Evolutionary conservation across 176 grass and related monocot species (phyloP).

Genomic region (Saccharum spontaneum): DNA sequence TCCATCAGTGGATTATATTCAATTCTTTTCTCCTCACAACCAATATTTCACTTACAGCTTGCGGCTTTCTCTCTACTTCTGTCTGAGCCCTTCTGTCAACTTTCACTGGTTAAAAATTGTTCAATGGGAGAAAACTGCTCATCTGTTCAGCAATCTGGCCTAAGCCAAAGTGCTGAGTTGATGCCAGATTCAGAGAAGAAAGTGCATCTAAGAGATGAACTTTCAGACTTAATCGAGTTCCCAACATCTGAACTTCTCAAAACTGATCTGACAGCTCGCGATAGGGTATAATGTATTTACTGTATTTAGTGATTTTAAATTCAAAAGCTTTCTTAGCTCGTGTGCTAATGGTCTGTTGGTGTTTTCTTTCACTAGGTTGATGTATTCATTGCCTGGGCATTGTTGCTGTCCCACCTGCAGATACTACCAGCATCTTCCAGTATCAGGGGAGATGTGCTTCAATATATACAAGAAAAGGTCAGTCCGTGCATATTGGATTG

Average conservation of each 20-base stretch:
- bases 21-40: slow-evolving; percentile 73
- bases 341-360: slow-evolving; percentile 28
- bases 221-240: slow-evolving; percentile 66
- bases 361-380: slow-evolving; percentile 57
- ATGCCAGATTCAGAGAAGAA: slow-evolving; percentile 54
- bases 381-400: slow-evolving; percentile 72
- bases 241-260: slow-evolving; percentile 60
- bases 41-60: slow-evolving; percentile 77
- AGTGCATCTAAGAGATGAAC: slow-evolving; percentile 72
- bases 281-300: slow-evolving; percentile 54
- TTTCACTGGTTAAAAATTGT: slow-evolving; percentile 66
- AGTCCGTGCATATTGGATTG: slow-evolving; percentile 74
- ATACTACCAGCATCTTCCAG: slow-evolving; percentile 52
- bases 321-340: slow-evolving; percentile 11
- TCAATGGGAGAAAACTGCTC: slow-evolving; percentile 30
- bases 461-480: slow-evolving; percentile 81
- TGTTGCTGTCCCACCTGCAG: slow-evolving; percentile 73
- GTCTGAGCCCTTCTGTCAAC: slow-evolving; percentile 64
- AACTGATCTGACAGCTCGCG: slow-evolving; percentile 59
- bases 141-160: slow-evolving; percentile 42
- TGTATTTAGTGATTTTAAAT: slow-evolving; percentile 7
- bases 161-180: slow-evolving; percentile 26
- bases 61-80: slow-evolving; percentile 76
- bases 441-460: slow-evolving; percentile 60
- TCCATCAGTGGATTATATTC: slow-evolving; percentile 76